phyloP scores from a whole-genome alignment of 2,329 filamentous ascomycete species.

The Celoporthe dispersa region DNA sequence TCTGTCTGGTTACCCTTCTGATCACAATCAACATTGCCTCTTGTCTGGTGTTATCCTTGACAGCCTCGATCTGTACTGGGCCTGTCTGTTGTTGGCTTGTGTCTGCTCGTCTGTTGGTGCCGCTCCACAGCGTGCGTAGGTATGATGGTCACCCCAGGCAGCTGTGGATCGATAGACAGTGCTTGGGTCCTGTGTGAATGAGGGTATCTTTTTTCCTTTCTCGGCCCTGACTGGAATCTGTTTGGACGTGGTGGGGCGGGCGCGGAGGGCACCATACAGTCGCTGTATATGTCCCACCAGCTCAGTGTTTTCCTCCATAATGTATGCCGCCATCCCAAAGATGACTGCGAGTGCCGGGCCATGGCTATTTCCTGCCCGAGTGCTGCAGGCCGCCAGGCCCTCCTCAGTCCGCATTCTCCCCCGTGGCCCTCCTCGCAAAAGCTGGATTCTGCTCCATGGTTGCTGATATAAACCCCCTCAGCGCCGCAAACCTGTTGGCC shows the following conservation, averaged over 20 bases:
- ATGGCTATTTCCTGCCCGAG: not conserved
- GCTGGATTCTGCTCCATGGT: constrained; percentile 90
- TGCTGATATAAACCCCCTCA: constrained; percentile 81
- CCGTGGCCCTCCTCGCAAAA: constrained; percentile 51
- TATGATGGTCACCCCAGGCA: too few relatives aligned
- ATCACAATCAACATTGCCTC: not conserved
- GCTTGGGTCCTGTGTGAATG: not conserved
- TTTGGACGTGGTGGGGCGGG: not conserved
- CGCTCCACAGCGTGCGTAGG: not conserved
- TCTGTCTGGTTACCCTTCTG: not conserved
- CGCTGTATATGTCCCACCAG: not conserved
- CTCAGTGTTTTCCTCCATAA: not conserved
- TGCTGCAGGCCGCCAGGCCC: not conserved
- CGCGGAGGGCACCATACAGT: not conserved
- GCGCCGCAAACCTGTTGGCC: constrained; percentile 74
- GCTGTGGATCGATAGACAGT: not conserved
- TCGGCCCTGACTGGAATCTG: not conserved
- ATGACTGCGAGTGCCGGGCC: not conserved
- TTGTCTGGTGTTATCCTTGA: not conserved
- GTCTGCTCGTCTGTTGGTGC: not conserved
- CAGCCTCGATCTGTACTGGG: not conserved
- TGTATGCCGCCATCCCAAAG: not conserved
- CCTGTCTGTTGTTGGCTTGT: not conserved
- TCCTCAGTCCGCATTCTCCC: constrained; percentile 1
- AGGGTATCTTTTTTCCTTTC: not conserved